Conservation (phyloP, 306 rosid species). For the Nissolia schottii region DNA sequence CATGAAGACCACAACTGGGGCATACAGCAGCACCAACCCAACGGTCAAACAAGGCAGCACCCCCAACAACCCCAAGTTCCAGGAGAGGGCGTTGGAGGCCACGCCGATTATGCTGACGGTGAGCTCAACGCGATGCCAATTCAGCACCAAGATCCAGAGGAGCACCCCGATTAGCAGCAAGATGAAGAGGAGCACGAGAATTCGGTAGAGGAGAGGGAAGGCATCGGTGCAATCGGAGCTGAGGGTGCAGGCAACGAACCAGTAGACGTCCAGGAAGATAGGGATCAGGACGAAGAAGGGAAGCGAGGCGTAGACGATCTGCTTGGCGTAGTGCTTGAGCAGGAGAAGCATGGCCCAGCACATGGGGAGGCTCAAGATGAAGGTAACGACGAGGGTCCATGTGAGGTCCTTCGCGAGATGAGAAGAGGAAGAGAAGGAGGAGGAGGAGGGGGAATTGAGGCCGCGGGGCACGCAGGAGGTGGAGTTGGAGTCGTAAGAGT, state of each 20-base stretch:
- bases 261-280: constrained; percentile 68
- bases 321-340: constrained; percentile 79
- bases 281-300: constrained; percentile 72
- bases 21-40: constrained; percentile 54
- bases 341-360: constrained; percentile 52
- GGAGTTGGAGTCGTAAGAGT: constrained; percentile 42
- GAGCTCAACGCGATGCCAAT: constrained; percentile 87
- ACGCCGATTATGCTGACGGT: constrained; percentile 74
- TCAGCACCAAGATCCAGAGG: constrained; percentile 70
- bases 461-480: constrained; percentile 42
- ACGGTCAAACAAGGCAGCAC: constrained; percentile 60
- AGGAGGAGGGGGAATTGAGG: not conserved
- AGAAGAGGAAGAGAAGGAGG: constrained; percentile 32
- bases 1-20: constrained; percentile 74
- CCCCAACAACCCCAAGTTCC: constrained; percentile 60
- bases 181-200: constrained; percentile 54
- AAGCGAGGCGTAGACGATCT: constrained; percentile 60
- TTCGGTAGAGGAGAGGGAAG: constrained; percentile 64
- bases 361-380: constrained; percentile 58
- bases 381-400: constrained; percentile 73
- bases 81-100: constrained; percentile 65
- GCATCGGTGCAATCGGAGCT: constrained; percentile 50
- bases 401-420: constrained; percentile 36
- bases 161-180: constrained; percentile 59
- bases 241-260: constrained; percentile 87